Percentiles rank a stretch among this genome's conserved stretches.
These are phyloP conservation scores for Tricholoma matsutake DNA, from an alignment of 768 basidiomycete species.

Conservation along the genomic window DNA sequence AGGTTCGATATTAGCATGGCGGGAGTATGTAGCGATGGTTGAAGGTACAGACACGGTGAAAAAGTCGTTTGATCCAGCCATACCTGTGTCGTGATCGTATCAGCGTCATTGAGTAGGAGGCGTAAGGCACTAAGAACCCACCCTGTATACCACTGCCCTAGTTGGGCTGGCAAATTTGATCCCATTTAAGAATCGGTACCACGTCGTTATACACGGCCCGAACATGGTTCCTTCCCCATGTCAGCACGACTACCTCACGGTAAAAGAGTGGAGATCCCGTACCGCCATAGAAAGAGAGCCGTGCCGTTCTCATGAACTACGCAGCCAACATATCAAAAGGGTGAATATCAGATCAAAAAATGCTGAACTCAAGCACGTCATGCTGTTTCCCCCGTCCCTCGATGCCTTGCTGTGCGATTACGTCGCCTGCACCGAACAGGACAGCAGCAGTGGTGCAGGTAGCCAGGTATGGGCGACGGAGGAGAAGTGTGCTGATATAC, in stretches of 20 bases:
- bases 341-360: too few species aligned
- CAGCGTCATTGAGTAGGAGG: neutral
- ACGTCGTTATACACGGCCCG: constrained; percentile 78
- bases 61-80: constrained; percentile 79
- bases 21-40: neutral
- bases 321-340: too few species aligned
- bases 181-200: constrained; percentile 72
- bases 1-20: neutral
- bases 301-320: constrained; percentile 42
- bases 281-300: constrained; percentile 76
- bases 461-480: too few species aligned
- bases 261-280: constrained; percentile 7
- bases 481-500: too few species aligned
- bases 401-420: too few species aligned
- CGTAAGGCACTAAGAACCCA: constrained; percentile 27
- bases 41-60: constrained; percentile 53
- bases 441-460: too few species aligned
- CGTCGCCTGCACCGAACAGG: too few species aligned
- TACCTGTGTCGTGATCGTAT: constrained; percentile 43
- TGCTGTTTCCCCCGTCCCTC: too few species aligned
- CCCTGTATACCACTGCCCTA: constrained; percentile 58
- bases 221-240: constrained; percentile 56
- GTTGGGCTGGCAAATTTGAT: constrained; percentile 65
- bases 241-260: neutral
- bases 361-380: too few species aligned